Evolutionary conservation across 495 filamentous ascomycete species (phyloP), one percentile per base, ranked within the genome.

Genomic region (Penicillium robsamsonii): DNA sequence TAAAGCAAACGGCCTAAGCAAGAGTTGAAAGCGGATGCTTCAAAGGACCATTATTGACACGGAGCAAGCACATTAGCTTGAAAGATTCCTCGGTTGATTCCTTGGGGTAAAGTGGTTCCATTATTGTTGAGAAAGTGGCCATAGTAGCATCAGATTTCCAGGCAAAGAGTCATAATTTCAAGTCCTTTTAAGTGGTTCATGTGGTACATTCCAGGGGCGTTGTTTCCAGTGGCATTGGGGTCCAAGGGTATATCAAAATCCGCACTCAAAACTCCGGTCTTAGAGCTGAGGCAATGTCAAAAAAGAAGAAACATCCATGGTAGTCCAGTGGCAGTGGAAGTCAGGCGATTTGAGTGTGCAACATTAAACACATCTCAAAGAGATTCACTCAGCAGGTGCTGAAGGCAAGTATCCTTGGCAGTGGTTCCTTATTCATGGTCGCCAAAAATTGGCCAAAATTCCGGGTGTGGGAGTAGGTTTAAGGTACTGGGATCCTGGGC

Each of bases 331-430:
- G 56, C 18, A 52, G n/a, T 47, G 45, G 29, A n/a, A 49, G n/a
- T 58, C 49, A 57, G 58, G 50, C 62, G 57, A 64, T 57, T 42
- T 55, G 62, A 77, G 72, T 67, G 72, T 74, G 71, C 70, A 71
- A 71, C 72, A 76, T 75, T 69, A 78, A 73, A 70, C 73, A 76
- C 55, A 67, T 74, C 74, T 75, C 68, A 61, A 58, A 64, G 68
- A 70, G 68, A 72, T 59, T 68, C 68, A 57, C 59, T 60, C 67
- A 69, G 71, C 72, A 68, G 69, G 22, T 58, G 73, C 72, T 70
- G 59, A 57, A 58, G 58, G 63, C 64, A 49, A 57, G 57, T 47
- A 50, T 65, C 59, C 63, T 55, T 15, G 60, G 60, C 31, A 65
- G 62, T 58, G 44, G 57, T 41, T 29, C 62, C 66, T 71, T 50